Percentiles rank a stretch among this genome's conserved stretches.
Conservation (phyloP, 768 basidiomycete genomes). For the Panus rudis region DNA sequence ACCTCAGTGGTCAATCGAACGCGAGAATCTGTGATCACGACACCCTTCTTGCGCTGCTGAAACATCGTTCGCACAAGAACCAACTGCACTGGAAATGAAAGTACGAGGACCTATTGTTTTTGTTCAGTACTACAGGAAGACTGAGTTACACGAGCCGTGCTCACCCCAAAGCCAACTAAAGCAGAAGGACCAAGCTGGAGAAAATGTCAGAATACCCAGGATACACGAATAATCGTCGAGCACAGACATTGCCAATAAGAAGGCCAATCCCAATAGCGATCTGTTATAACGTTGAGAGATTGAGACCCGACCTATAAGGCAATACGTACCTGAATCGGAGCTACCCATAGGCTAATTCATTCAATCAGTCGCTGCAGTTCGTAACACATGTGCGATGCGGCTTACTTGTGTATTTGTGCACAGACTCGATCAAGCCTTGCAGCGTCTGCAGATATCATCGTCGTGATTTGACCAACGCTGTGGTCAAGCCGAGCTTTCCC, state of each 20-base stretch:
- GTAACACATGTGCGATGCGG: neutral
- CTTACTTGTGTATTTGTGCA: constrained; percentile 28
- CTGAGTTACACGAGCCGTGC: too few relatives aligned
- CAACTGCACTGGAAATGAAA: constrained; percentile 55
- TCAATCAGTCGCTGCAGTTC: neutral
- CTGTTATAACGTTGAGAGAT: constrained; percentile 18
- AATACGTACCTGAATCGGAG: constrained; percentile 45
- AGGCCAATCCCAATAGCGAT: constrained; percentile 55
- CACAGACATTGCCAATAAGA: constrained; percentile 45
- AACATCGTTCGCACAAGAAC: constrained; percentile 47
- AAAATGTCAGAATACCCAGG: neutral
- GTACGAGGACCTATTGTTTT: constrained; percentile 35
- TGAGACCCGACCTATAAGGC: neutral
- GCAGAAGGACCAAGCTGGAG: constrained; percentile 59
- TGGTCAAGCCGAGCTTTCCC: constrained; percentile 51
- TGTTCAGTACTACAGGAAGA: neutral
- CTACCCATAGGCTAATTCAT: constrained; percentile 43
- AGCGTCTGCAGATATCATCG: constrained; percentile 61
- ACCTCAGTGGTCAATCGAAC: constrained; percentile 60
- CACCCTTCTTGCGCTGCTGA: constrained; percentile 43
- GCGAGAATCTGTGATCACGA: constrained; percentile 60
- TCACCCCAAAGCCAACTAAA: constrained; percentile 51
- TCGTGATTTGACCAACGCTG: constrained; percentile 60
- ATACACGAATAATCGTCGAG: neutral
- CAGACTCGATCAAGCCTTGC: constrained; percentile 45